Conservation (phyloP, 2,329 filamentous ascomycete genomes). For the Pseudogymnoascus sp. region DNA sequence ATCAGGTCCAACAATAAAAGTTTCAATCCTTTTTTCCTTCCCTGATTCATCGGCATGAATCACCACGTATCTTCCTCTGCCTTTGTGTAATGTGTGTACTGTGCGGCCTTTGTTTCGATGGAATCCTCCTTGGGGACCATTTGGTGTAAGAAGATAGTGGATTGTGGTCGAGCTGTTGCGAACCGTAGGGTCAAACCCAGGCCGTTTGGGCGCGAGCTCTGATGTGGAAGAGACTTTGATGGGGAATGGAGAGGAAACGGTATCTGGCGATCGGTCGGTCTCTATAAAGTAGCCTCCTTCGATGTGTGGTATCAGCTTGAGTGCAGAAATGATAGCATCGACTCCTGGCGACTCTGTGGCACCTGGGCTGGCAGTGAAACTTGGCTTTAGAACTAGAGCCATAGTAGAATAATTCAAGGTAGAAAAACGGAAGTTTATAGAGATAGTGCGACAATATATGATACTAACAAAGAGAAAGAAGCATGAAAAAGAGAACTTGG, state of each 20-base stretch:
- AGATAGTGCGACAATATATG: background rate
- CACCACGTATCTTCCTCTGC: conserved; percentile 54
- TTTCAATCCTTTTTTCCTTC: conserved; percentile 44
- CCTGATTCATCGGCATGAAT: conserved; percentile 46
- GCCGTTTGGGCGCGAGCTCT: conserved; percentile 27
- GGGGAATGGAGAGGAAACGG: conserved; percentile 48
- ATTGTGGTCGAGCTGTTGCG: conserved; percentile 53
- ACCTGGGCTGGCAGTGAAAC: conserved; percentile 19
- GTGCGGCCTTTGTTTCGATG: conserved; percentile 55
- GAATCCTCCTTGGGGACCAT: conserved; percentile 47
- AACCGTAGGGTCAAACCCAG: conserved; percentile 32
- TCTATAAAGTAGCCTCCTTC: conserved; percentile 58
- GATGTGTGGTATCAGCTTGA: conserved; percentile 45
- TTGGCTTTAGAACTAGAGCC: conserved; percentile 18
- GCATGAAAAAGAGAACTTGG: background rate
- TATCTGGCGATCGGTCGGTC: conserved; percentile 45
- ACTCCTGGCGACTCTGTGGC: conserved; percentile 28
- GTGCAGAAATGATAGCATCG: conserved; percentile 32
- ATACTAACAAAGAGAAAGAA: background rate
- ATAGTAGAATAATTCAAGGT: background rate
- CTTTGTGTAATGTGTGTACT: conserved; percentile 56
- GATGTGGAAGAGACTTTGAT: conserved; percentile 30
- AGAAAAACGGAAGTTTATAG: background rate
- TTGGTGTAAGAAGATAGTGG: conserved; percentile 53
- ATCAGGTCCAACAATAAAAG: conserved; percentile 53